Conservation (phyloP, 345 rosid species). For the Brassica nigra region DNA sequence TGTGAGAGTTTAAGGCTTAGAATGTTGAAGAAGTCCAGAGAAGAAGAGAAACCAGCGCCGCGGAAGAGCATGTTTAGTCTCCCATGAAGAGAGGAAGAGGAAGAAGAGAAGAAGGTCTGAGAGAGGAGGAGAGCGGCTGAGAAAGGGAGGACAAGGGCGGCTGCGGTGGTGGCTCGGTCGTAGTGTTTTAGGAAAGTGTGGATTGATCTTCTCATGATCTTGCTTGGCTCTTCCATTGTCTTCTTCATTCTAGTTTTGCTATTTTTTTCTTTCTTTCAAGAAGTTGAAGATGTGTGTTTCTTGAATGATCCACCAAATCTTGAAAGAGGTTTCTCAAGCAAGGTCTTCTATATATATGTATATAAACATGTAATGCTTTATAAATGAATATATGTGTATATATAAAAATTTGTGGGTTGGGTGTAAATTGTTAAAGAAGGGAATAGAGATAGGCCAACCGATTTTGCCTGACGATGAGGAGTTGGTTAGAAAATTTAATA, state of each 20-base stretch:
- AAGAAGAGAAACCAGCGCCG: slow-evolving; percentile 76
- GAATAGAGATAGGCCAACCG: slow-evolving; percentile 56
- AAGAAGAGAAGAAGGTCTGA: slow-evolving; percentile 40
- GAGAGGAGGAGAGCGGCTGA: slow-evolving; percentile 45
- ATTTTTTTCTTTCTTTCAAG: background rate
- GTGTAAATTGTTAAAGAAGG: slow-evolving; percentile 27
- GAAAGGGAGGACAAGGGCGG: slow-evolving; percentile 65
- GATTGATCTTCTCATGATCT: slow-evolving; percentile 69
- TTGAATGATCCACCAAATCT: slow-evolving; percentile 37
- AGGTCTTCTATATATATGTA: slow-evolving; percentile 23
- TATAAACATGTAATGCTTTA: slow-evolving; percentile 17
- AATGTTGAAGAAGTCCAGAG: slow-evolving; percentile 55
- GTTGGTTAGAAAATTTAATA: slow-evolving; percentile 34
- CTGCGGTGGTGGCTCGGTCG: slow-evolving; percentile 54
- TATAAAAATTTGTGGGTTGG: slow-evolving; percentile 41
- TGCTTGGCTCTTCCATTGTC: slow-evolving; percentile 55
- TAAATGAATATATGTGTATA: background rate
- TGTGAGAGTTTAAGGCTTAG: slow-evolving; percentile 72
- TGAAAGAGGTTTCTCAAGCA: slow-evolving; percentile 30
- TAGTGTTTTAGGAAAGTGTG: slow-evolving; percentile 62
- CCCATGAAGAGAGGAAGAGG: slow-evolving; percentile 38
- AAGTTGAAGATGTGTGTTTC: slow-evolving; percentile 34
- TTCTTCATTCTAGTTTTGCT: slow-evolving; percentile 27
- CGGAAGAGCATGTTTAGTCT: slow-evolving; percentile 53
- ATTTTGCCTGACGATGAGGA: slow-evolving; percentile 39